Percentiles rank a stretch among this genome's conserved stretches.
Evolutionary conservation across 208 protist species (phyloP).

Genomic region (Strigomonas oncopelti): DNA sequence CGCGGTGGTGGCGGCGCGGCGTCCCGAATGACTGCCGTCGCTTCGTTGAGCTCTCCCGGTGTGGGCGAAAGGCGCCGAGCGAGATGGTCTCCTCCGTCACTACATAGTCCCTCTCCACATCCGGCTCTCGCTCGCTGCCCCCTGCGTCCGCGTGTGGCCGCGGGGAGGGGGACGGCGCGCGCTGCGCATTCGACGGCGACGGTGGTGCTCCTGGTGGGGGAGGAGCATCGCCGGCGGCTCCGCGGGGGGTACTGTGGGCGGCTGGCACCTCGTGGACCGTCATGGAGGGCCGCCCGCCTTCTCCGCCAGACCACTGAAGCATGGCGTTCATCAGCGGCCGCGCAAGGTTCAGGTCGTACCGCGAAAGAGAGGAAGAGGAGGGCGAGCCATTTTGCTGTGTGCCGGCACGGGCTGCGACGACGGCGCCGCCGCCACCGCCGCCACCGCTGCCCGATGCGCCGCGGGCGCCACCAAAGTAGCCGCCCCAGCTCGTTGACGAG

Average conservation of each 20-base stretch:
- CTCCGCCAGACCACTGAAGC: conserved; percentile 3
- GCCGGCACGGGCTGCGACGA: too few species aligned
- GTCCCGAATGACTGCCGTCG: neutral
- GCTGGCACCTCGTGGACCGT: neutral
- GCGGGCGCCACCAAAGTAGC: neutral
- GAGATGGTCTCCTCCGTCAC: neutral
- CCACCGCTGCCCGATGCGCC: neutral
- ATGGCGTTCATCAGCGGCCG: conserved; percentile 16
- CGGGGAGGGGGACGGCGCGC: neutral
- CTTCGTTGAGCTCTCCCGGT: neutral
- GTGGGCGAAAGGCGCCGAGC: neutral
- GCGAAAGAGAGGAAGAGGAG: neutral
- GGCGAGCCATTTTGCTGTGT: neutral
- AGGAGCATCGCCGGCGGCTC: too few species aligned
- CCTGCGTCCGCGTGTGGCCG: too few species aligned
- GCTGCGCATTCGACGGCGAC: too few species aligned
- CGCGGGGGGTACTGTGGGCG: neutral
- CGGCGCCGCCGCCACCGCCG: neutral
- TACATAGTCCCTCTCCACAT: neutral
- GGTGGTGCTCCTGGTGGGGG: too few species aligned
- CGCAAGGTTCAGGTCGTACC: conserved; percentile 13
- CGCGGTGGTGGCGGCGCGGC: neutral
- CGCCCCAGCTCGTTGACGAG: neutral
- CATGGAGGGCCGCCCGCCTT: neutral
- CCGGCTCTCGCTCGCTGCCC: too few species aligned